Evolutionary conservation across 208 protist genomes (phyloP), one percentile per base, ranked within the genome.

Genomic region (Histomonas meleagridis): DNA sequence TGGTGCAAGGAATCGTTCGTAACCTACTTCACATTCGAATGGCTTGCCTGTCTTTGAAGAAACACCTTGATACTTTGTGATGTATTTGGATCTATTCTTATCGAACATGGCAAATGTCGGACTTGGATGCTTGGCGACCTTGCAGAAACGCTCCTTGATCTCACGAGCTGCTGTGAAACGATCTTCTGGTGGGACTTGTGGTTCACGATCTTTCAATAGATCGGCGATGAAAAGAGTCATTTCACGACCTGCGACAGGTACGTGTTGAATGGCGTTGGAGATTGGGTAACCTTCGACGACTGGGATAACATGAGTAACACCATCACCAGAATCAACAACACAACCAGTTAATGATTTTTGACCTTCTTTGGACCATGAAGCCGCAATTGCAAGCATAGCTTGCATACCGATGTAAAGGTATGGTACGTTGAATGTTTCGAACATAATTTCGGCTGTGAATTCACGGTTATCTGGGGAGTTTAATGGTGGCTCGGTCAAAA

Each of bases 381-480:
- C 96, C 53, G 95, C 94, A 35, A 99, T 95, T 23, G 97, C 96
- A 2, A 99, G 95, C 35, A 97, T 96, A n/a, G 97, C 97, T 91
- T 98, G 97, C 23, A 98, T 96, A 38, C 97, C 98, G 94, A 99
- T 98, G 94, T 98, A 98, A 38, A 93, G 69, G 38, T 79, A 70
- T 51, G 95, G 95, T 57, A 99, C 98, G 92, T 98, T 98, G 93
- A 99, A 99, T 7, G 97, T 98, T 94, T 99, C 98, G 93, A 99
- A 99, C 96, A 99, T 98, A 81, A 99, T 96, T 93, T 99, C 98
- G 28, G 98, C 98, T 1, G 96, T 97, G 78, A 96, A 96, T 94
- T 99, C 98, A 91, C 97, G 96, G 94, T 99, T 99, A 93, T 98
- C 97, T 32, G 97, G 98, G 32, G 97, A 93, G 93, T 98, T 99